Evolutionary conservation across 1,284 basidiomycete genomes (phyloP), one percentile per base, ranked within the genome.

Genomic region (Moesziomyces aphidis): DNA sequence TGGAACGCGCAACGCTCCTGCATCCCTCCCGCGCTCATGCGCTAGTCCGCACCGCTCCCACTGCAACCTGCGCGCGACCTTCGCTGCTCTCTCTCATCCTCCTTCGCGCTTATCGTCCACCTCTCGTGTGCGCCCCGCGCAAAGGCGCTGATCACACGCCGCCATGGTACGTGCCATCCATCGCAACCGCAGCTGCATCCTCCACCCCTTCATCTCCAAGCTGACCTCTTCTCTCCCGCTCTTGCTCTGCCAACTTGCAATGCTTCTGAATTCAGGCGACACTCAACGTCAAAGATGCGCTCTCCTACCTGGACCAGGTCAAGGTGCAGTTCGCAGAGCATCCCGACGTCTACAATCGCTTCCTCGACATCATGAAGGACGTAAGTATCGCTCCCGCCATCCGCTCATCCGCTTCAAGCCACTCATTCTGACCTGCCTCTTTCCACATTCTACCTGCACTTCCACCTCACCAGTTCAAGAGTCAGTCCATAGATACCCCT

Each of bases 301-400:
- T 98, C 83, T 93, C 91, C 83, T 99, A 99, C 81, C 89, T 98
- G 80, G 95, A 98, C 86, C 93, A 94, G 66, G 95, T 98, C 87
- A 98, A 97, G 88, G 60, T 85, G 56, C 80, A 95, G 88, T 97
- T 97, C 85, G 88, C 91, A 69, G 92, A 94, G 84, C 91, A 91
- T 85, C 95, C 95, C 24, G 93, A 97, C 83, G 95, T 97, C 31
- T 97, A 98, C 88, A 97, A 98, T 85, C 91, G 92, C 77, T 98
- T 98, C 85, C 87, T 98, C 85, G 96, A 98, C 85, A 97, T 98
- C 83, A 98, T 98, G 96, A 99, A 98, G 87, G 96, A 99, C 66
- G 77, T 83, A 45, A 62, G 67, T 71, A 36, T 15, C 22, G 49
- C 47, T 23, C 24, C 8, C 6, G 23, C 54, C 42, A 46, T 66